Evolutionary conservation across 2,329 filamentous ascomycete species (phyloP).

Genomic region (Purpureocillium lavendulum): DNA sequence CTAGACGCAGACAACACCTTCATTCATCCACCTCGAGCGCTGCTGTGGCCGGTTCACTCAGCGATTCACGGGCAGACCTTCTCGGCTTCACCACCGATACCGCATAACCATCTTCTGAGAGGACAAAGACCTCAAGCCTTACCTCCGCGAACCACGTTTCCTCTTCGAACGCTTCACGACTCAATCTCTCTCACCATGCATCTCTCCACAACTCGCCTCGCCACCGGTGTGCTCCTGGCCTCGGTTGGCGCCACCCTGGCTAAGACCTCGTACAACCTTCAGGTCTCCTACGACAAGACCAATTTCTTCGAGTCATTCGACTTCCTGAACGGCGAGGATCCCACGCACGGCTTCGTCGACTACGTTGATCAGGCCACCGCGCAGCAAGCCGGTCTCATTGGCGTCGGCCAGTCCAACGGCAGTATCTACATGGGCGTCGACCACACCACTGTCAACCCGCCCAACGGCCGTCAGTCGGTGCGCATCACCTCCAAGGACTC

Average conservation of each 20-base stretch:
- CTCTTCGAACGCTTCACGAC: too few relatives aligned
- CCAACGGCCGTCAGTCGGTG: slow-evolving; percentile 58
- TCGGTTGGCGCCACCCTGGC: slow-evolving; percentile 10
- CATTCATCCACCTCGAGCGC: not conserved
- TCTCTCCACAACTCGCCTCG: slow-evolving; percentile 11
- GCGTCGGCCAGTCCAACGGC: slow-evolving; percentile 33
- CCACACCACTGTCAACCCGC: slow-evolving; percentile 43
- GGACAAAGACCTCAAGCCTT: too few relatives aligned
- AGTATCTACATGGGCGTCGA: slow-evolving; percentile 65
- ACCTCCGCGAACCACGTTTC: too few relatives aligned
- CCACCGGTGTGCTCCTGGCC: slow-evolving; percentile 19
- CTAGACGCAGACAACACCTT: not conserved
- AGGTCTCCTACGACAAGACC: slow-evolving; percentile 37
- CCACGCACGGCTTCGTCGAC: slow-evolving; percentile 66
- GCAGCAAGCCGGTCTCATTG: slow-evolving; percentile 47
- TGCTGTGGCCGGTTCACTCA: not conserved
- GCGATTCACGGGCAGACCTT: too few relatives aligned
- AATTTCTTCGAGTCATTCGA: slow-evolving; percentile 50
- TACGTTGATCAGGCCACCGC: slow-evolving; percentile 57
- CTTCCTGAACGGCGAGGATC: slow-evolving; percentile 53
- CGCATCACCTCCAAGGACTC: slow-evolving; percentile 58
- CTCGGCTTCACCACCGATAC: too few relatives aligned
- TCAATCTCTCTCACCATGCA: slow-evolving; percentile 8
- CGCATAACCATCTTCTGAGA: too few relatives aligned
- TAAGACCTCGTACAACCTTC: slow-evolving; percentile 32